Percentiles rank a stretch among this genome's conserved stretches.
phyloP scores from a whole-genome alignment of 1,284 basidiomycete genomes.

The Fomitopsis pinicola region DNA sequence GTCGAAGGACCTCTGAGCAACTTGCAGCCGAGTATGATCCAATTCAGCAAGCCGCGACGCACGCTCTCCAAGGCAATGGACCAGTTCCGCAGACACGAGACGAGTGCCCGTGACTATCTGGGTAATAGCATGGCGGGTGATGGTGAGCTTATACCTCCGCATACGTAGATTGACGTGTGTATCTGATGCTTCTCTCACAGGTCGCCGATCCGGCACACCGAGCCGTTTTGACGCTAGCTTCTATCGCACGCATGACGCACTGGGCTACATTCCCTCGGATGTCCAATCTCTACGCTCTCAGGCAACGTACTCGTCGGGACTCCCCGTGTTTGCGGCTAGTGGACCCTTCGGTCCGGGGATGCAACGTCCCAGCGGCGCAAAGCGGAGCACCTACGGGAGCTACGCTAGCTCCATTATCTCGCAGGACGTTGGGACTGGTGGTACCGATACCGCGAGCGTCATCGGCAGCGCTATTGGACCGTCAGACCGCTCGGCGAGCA shows the following conservation, averaged over 20 bases:
- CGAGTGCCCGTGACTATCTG: constrained; percentile 73
- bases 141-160: constrained; percentile 34
- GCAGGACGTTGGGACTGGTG: constrained; percentile 72
- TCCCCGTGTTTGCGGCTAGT: constrained; percentile 77
- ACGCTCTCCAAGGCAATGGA: constrained; percentile 84
- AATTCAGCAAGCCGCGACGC: constrained; percentile 93
- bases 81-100: constrained; percentile 87
- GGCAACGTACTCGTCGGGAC: constrained; percentile 86
- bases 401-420: constrained; percentile 92
- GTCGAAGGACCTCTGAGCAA: constrained; percentile 98
- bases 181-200: constrained; percentile 24
- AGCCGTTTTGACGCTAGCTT: constrained; percentile 93
- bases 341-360: constrained; percentile 66
- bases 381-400: constrained; percentile 74
- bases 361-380: constrained; percentile 57
- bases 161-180: constrained; percentile 15
- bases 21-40: constrained; percentile 97
- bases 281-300: constrained; percentile 92
- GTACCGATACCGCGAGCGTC: constrained; percentile 57
- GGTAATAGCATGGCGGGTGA: constrained; percentile 39
- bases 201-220: constrained; percentile 73
- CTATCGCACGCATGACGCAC: constrained; percentile 92
- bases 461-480: constrained; percentile 44
- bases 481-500: constrained; percentile 43
- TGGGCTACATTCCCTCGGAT: constrained; percentile 94